These are phyloP conservation scores for Seiridium unicorne DNA, from an alignment of 2,329 filamentous ascomycete species.

Conservation along the genomic window DNA sequence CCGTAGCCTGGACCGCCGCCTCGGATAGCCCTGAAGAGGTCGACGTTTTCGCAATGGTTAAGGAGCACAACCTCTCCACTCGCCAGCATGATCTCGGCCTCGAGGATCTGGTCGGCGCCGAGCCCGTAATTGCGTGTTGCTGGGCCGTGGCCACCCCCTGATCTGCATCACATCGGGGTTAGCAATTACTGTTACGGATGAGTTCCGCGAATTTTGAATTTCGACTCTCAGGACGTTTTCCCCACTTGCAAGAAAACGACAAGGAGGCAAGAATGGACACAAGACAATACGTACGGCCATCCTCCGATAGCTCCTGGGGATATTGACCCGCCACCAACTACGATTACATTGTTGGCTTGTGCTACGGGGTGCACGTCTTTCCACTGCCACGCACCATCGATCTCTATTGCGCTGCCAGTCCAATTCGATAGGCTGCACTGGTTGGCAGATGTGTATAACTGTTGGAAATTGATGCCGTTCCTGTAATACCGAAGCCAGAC, in stretches of 20 bases:
- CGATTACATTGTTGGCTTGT: slow-evolving; percentile 27
- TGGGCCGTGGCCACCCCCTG: slow-evolving; percentile 27
- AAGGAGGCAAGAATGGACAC: too few species aligned
- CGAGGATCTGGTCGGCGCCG: slow-evolving; percentile 42
- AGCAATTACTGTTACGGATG: too few species aligned
- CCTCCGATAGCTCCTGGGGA: slow-evolving; percentile 31
- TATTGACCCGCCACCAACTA: slow-evolving; percentile 29
- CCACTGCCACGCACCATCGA: slow-evolving; percentile 33
- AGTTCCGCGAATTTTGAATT: background rate
- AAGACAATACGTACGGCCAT: too few species aligned
- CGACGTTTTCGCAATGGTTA: slow-evolving; percentile 28
- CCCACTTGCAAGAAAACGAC: too few species aligned
- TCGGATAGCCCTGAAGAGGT: slow-evolving; percentile 37
- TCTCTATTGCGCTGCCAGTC: slow-evolving; percentile 30
- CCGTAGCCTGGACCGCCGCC: slow-evolving; percentile 37
- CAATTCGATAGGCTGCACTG: slow-evolving; percentile 24
- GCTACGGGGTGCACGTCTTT: slow-evolving; percentile 30
- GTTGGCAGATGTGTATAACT: slow-evolving; percentile 18
- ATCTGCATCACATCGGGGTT: too few species aligned
- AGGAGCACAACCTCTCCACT: slow-evolving; percentile 32
- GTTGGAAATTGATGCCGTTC: slow-evolving; percentile 25
- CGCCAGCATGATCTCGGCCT: slow-evolving; percentile 37
- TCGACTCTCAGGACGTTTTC: too few species aligned
- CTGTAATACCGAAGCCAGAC: slow-evolving; percentile 32
- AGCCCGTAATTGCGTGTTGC: slow-evolving; percentile 37